Conservation (phyloP, 352 stramenopile species). For the Thalassiosira hispida region DNA sequence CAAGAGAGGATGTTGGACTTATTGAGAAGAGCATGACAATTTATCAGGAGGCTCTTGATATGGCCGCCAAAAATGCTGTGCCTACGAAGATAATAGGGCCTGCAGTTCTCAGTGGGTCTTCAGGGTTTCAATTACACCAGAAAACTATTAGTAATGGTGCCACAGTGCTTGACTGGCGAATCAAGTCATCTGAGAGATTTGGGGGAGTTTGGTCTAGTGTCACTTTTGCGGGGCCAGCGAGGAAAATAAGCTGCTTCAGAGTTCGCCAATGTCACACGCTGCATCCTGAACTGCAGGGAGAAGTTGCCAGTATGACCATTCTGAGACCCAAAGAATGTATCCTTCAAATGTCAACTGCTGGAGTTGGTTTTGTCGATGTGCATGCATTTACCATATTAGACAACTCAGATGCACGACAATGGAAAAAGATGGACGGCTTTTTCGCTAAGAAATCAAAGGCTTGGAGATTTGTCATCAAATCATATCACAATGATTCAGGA, state of each 20-base stretch:
- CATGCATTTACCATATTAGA: constrained; percentile 35
- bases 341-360: constrained; percentile 63
- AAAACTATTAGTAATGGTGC: constrained; percentile 33
- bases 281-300: constrained; percentile 20
- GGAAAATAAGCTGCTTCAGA: constrained; percentile 52
- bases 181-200: constrained; percentile 13
- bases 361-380: constrained; percentile 68
- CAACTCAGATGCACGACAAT: constrained; percentile 22
- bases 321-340: constrained; percentile 50
- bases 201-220: constrained; percentile 52
- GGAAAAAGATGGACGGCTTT: constrained; percentile 49
- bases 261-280: constrained; percentile 30
- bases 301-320: constrained; percentile 14
- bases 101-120: constrained; percentile 49
- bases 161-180: constrained; percentile 47
- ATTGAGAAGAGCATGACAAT: constrained; percentile 44
- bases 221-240: constrained; percentile 52
- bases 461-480: constrained; percentile 59
- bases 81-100: constrained; percentile 45
- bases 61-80: constrained; percentile 56
- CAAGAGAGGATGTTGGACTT: neutral
- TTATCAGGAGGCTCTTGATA: constrained; percentile 58
- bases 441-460: constrained; percentile 64
- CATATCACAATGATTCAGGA: constrained; percentile 16
- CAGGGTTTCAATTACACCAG: constrained; percentile 46